These are phyloP conservation scores for Nakazawaea siamensis DNA, from an alignment of 805 yeast genomes.

Conservation along the genomic window DNA sequence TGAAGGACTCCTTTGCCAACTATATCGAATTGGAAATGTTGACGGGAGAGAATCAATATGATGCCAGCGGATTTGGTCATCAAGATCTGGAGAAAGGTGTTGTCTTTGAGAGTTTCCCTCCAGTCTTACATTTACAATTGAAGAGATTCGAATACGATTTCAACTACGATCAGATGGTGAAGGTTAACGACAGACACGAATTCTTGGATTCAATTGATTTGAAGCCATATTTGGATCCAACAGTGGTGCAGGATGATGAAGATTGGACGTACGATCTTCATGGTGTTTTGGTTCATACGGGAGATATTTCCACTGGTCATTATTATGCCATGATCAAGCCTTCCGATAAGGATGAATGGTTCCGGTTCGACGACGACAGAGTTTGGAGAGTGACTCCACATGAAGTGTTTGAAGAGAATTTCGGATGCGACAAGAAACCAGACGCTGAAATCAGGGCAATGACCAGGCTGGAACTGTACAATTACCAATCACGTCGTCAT, in stretches of 20 bases:
- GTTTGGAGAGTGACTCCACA: conserved; percentile 80
- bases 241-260: conserved; percentile 33
- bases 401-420: conserved; percentile 89
- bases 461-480: conserved; percentile 53
- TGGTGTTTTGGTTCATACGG: conserved; percentile 93
- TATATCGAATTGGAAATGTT: conserved; percentile 84
- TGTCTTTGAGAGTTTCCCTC: conserved; percentile 82
- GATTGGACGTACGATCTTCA: conserved; percentile 78
- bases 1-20: conserved; percentile 72
- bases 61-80: conserved; percentile 80
- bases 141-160: conserved; percentile 94
- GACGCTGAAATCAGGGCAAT: conserved; percentile 40
- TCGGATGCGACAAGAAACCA: conserved; percentile 64
- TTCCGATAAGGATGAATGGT: conserved; percentile 62
- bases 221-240: conserved; percentile 66
- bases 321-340: conserved; percentile 94
- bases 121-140: conserved; percentile 86
- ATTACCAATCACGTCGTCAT: conserved; percentile 63
- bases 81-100: conserved; percentile 98
- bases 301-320: conserved; percentile 94
- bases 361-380: conserved; percentile 88
- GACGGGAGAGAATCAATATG: conserved; percentile 93
- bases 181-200: conserved; percentile 87
- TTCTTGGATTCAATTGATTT: conserved; percentile 80
- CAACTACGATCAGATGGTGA: conserved; percentile 77